Base-by-base conservation (phyloP, 148 eudicot species). In the Nyssa sinensis region DNA sequence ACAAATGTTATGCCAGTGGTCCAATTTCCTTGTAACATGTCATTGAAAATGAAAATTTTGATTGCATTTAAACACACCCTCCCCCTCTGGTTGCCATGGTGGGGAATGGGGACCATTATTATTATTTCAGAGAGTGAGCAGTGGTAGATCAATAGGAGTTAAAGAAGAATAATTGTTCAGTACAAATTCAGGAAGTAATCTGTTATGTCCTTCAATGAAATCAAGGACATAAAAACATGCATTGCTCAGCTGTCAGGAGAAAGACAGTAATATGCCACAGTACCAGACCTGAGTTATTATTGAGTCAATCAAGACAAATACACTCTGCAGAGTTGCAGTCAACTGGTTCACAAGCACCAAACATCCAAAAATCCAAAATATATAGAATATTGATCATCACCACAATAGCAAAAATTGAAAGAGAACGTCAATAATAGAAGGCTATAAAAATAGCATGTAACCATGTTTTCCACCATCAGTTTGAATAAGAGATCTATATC, bases 341-440 rank as follows among this genome's bases (percentile, higher is more conserved):
- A 59, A 59, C 25, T 60, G 66, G 55, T 60, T 39, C 34, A 0
- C 32, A 16, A 37, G 33, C 66, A 59, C 31, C 3, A 53, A n/a
- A 31, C 27, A 70, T 13, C 73, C 65, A 24, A 17, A 34, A 34
- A n/a, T 32, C 31, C 79, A 41, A 41, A 64, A 13, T 21, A 55
- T 44, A 31, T 66, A 47, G 66, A 17, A 5, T 16, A 31, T 75
- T 21, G 51, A 44, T 44, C 5, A 41, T n/a, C 49, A 53, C 7
- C 27, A 37, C 41, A 47, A 64, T 21, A 23, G 2, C 59, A 5
- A 27, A 51, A n/a, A n/a, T n/a, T n/a, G n/a, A n/a, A n/a, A n/a
- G n/a, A n/a, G n/a, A n/a, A n/a, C n/a, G n/a, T n/a, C n/a, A n/a
- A n/a, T n/a, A n/a, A n/a, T n/a, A n/a, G n/a, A n/a, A n/a, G n/a